Conservation (phyloP, 2,329 filamentous ascomycete species). For the Penicillium palitans region DNA sequence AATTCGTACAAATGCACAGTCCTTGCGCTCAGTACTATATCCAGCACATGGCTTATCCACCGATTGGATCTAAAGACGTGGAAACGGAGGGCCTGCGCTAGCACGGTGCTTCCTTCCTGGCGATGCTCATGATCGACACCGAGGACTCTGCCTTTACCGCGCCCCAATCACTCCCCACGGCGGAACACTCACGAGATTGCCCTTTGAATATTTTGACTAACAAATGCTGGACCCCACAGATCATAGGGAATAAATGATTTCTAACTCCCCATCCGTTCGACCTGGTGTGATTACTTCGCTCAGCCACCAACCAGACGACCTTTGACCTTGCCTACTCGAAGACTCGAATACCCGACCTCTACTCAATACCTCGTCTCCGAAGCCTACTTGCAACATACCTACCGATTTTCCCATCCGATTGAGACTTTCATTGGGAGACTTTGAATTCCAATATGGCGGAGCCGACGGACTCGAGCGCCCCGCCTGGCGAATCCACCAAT, state of each 20-base stretch:
- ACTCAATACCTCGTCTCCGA: neutral
- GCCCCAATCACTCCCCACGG: neutral
- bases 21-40: neutral
- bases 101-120: neutral
- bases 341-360: constrained; percentile 10
- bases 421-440: constrained; percentile 12
- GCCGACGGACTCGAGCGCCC: constrained; percentile 21
- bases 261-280: constrained; percentile 21
- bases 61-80: constrained; percentile 6
- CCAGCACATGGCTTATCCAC: neutral
- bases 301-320: constrained; percentile 22
- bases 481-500: constrained; percentile 21
- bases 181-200: neutral
- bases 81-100: constrained; percentile 5
- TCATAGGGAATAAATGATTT: constrained; percentile 30
- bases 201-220: constrained; percentile 14
- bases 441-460: constrained; percentile 23
- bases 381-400: neutral
- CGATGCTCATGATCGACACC: neutral
- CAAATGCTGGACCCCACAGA: constrained; percentile 13
- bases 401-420: neutral
- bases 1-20: neutral
- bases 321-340: constrained; percentile 23
- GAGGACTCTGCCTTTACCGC: neutral
- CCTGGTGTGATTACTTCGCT: constrained; percentile 27